phyloP scores from a whole-genome alignment of 1,284 basidiomycete species.

The Termitomyces sp. region DNA sequence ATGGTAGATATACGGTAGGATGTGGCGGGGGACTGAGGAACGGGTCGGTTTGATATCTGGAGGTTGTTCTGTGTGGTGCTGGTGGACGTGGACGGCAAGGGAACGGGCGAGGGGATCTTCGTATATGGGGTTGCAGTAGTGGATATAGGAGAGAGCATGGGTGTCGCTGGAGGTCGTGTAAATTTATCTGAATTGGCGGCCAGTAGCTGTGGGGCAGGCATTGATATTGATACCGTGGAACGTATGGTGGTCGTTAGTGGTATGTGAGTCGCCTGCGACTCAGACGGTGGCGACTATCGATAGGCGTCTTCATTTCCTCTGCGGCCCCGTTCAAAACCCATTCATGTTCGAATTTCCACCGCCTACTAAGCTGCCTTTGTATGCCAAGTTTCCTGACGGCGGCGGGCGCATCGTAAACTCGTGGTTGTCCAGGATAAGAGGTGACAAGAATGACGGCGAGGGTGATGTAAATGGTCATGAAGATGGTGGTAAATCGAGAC shows the following conservation, averaged over 20 bases:
- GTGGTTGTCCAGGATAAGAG: slow-evolving; percentile 56
- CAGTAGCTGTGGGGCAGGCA: neutral
- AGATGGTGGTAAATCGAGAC: slow-evolving; percentile 38
- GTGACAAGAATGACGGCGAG: slow-evolving; percentile 60
- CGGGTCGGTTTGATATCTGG: slow-evolving; percentile 53
- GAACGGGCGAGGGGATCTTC: neutral
- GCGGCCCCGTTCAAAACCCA: slow-evolving; percentile 6
- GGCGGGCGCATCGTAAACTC: slow-evolving; percentile 54
- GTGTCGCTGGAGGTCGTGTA: neutral
- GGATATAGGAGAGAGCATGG: neutral
- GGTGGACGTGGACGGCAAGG: neutral
- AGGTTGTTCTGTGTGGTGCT: slow-evolving; percentile 4
- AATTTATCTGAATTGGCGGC: neutral
- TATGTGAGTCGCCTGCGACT: no score
- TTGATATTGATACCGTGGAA: neutral
- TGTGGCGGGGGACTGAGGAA: slow-evolving; percentile 58
- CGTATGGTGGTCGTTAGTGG: no score
- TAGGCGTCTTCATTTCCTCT: no score
- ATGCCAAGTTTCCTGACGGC: slow-evolving; percentile 21
- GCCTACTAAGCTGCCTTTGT: slow-evolving; percentile 14
- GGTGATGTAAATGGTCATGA: slow-evolving; percentile 64
- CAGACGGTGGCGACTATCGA: no score
- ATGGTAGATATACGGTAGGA: slow-evolving; percentile 50
- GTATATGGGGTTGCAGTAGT: neutral
- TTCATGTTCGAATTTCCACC: slow-evolving; percentile 12